phyloP scores from a whole-genome alignment of 2,329 filamentous ascomycete species.

The Pseudopyrenochaeta lycopersici region DNA sequence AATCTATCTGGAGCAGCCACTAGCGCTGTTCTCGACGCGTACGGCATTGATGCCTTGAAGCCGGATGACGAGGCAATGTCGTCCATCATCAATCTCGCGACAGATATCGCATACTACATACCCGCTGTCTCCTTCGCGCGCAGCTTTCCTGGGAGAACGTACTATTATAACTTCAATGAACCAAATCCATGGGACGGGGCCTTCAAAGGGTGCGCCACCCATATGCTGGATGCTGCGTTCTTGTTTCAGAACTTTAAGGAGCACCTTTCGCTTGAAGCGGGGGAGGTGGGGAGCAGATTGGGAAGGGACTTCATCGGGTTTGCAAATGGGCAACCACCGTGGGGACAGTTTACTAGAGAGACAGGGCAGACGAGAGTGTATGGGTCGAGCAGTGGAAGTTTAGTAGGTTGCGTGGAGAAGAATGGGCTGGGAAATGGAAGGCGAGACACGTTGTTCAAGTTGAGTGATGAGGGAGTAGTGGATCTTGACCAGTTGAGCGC shows the following conservation, averaged over 20 bases:
- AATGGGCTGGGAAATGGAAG: not conserved
- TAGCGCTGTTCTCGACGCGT: constrained; percentile 44
- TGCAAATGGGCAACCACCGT: constrained; percentile 22
- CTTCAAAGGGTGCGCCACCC: constrained; percentile 31
- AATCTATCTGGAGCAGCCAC: constrained; percentile 23
- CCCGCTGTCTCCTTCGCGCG: constrained; percentile 50
- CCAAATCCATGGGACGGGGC: constrained; percentile 37
- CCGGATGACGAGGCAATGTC: constrained; percentile 50
- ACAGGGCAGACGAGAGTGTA: constrained; percentile 6
- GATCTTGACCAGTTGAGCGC: constrained; percentile 27
- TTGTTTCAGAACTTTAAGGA: constrained; percentile 39
- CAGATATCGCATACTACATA: constrained; percentile 56
- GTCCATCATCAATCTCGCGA: constrained; percentile 51
- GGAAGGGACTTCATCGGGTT: constrained; percentile 32
- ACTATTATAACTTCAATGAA: constrained; percentile 31
- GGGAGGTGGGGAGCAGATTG: constrained; percentile 13
- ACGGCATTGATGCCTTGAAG: constrained; percentile 44
- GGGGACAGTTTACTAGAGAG: constrained; percentile 5
- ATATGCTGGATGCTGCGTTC: constrained; percentile 37
- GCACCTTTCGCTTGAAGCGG: constrained; percentile 5
- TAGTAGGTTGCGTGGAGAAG: no score
- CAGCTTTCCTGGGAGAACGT: constrained; percentile 25
- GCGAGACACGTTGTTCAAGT: constrained; percentile 16
- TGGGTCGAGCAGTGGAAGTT: constrained; percentile 4
- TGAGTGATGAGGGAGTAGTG: constrained; percentile 19